Percentiles rank a stretch among this genome's conserved stretches.
phyloP scores from a whole-genome alignment of 345 rosid genomes.

The Laguncularia racemosa region DNA sequence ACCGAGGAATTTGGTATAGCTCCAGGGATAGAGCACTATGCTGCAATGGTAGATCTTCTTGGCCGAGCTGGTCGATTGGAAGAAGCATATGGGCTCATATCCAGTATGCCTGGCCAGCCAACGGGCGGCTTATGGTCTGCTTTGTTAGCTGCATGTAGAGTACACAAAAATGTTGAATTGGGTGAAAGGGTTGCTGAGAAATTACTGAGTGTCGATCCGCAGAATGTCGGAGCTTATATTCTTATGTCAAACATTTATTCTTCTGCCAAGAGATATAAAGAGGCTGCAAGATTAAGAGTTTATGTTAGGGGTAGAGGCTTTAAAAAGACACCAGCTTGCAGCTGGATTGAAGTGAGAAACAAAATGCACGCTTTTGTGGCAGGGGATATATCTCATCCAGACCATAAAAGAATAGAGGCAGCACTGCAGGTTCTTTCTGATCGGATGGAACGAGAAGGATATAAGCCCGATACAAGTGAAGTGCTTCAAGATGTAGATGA shows the following conservation, averaged over 20 bases:
- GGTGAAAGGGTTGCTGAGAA: constrained; percentile 60
- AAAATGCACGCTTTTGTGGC: constrained; percentile 59
- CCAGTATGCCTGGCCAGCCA: constrained; percentile 36
- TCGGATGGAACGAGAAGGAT: constrained; percentile 69
- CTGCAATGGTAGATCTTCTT: constrained; percentile 79
- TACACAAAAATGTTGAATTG: constrained; percentile 65
- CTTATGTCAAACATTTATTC: constrained; percentile 72
- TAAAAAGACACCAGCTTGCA: constrained; percentile 66
- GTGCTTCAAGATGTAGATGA: constrained; percentile 68
- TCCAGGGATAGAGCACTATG: constrained; percentile 74
- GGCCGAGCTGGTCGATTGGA: constrained; percentile 83
- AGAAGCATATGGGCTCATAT: constrained; percentile 65
- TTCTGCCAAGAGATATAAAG: constrained; percentile 58
- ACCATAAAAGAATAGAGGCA: constrained; percentile 31
- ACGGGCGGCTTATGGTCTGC: constrained; percentile 64
- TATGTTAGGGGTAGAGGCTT: constrained; percentile 48
- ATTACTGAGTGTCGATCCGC: constrained; percentile 51
- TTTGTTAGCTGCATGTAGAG: constrained; percentile 66
- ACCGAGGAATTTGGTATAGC: constrained; percentile 38
- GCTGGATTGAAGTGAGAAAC: constrained; percentile 74
- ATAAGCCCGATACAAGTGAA: constrained; percentile 54
- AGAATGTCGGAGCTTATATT: constrained; percentile 63
- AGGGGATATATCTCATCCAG: constrained; percentile 68
- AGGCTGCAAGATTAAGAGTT: constrained; percentile 43
- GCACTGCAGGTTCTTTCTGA: constrained; percentile 39